Percentiles rank a stretch among this genome's conserved stretches.
phyloP scores from a whole-genome alignment of 345 rosid genomes.

The Murraya koenigii region DNA sequence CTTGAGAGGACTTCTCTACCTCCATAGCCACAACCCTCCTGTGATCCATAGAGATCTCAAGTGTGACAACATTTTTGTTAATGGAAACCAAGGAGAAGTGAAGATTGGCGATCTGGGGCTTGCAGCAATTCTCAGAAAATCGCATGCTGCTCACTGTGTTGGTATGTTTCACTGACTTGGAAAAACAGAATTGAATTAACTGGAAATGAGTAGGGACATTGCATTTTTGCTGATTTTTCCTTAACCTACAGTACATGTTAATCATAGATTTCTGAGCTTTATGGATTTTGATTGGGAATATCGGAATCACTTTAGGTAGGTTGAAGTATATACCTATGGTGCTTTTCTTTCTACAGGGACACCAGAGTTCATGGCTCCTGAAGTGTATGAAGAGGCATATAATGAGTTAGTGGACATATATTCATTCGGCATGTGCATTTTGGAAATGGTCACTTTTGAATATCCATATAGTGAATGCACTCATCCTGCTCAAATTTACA shows the following conservation, averaged over 20 bases:
- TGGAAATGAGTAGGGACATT: neutral
- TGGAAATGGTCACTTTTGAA: conserved; percentile 97
- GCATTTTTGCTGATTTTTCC: neutral
- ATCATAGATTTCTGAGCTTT: neutral
- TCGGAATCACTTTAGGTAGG: neutral
- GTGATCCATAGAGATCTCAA: conserved; percentile 96
- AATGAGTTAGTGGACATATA: conserved; percentile 97
- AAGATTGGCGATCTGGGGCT: conserved; percentile 98
- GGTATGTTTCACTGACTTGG: conserved; percentile 46
- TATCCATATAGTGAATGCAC: conserved; percentile 95
- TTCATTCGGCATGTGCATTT: conserved; percentile 95
- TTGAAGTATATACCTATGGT: conserved; percentile 3
- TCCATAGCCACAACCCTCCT: conserved; percentile 85
- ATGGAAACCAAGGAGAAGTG: conserved; percentile 96
- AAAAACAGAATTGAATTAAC: neutral
- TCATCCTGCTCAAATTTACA: conserved; percentile 97
- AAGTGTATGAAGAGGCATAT: conserved; percentile 93
- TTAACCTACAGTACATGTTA: neutral
- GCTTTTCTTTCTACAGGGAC: conserved; percentile 61
- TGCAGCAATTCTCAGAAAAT: conserved; percentile 79
- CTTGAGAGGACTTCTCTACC: conserved; percentile 76
- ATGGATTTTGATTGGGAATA: conserved; percentile 9
- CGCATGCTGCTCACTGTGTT: conserved; percentile 92
- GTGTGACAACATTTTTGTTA: conserved; percentile 90
- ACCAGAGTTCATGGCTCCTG: conserved; percentile 99